These are phyloP conservation scores for Mycena alexandri DNA, from an alignment of 768 basidiomycete species.

Conservation along the genomic window DNA sequence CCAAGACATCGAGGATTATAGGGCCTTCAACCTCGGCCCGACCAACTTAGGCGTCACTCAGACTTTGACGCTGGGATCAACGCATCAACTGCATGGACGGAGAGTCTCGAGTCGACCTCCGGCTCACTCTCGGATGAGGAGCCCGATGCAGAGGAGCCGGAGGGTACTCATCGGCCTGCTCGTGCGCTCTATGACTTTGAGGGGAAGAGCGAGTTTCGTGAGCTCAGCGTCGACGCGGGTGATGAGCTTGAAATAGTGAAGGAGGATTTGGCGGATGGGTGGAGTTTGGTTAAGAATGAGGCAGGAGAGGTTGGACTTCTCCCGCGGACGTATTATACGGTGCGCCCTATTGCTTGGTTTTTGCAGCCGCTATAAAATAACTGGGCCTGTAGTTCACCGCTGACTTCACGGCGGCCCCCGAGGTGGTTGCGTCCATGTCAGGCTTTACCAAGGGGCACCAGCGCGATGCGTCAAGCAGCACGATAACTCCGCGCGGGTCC, in stretches of 20 bases:
- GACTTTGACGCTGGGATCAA: slow-evolving; percentile 86
- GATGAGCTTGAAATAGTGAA: slow-evolving; percentile 79
- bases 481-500: slow-evolving; percentile 67
- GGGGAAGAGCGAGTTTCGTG: slow-evolving; percentile 81
- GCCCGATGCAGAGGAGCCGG: slow-evolving; percentile 50
- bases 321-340: slow-evolving; percentile 81
- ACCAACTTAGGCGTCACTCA: slow-evolving; percentile 47
- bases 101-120: slow-evolving; percentile 58
- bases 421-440: slow-evolving; percentile 49
- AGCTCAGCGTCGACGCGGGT: slow-evolving; percentile 76
- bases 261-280: slow-evolving; percentile 81
- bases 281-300: slow-evolving; percentile 77
- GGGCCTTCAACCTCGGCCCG: not conserved
- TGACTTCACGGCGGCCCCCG: slow-evolving; percentile 68
- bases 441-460: slow-evolving; percentile 39
- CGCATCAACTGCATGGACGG: slow-evolving; percentile 83
- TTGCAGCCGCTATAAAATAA: no score
- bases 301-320: slow-evolving; percentile 76
- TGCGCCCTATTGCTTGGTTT: slow-evolving; percentile 45
- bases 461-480: slow-evolving; percentile 56
- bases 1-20: slow-evolving; percentile 25
- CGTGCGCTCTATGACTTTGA: slow-evolving; percentile 81
- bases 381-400: slow-evolving; percentile 69
- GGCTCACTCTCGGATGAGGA: slow-evolving; percentile 71
- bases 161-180: slow-evolving; percentile 61